Conservation (phyloP, 495 filamentous ascomycete genomes). For the Thermochaetoides thermophila region DNA sequence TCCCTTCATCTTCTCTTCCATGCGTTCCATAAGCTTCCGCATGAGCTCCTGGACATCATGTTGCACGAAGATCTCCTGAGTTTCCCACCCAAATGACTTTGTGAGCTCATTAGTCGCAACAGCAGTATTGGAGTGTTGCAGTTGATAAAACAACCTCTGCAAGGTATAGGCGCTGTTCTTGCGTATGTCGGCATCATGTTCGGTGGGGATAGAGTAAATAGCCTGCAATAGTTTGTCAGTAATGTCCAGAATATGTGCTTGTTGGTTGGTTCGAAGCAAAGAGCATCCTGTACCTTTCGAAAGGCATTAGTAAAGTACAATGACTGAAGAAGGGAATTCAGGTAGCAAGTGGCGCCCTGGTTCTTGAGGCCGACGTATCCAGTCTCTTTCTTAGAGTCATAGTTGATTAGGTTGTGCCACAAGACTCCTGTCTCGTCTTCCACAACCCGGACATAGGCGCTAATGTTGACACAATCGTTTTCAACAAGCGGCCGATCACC, state of each 20-base stretch:
- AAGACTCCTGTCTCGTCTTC: constrained; percentile 98
- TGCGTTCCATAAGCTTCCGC: constrained; percentile 86
- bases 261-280: not conserved
- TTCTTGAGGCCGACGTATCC: constrained; percentile 95
- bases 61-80: constrained; percentile 94
- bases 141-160: constrained; percentile 83
- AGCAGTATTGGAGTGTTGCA: constrained; percentile 68
- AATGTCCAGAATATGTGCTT: constrained; percentile 3
- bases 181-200: constrained; percentile 61
- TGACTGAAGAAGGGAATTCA: constrained; percentile 94
- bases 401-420: constrained; percentile 97
- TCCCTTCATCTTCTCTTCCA: constrained; percentile 96
- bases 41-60: constrained; percentile 98
- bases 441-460: constrained; percentile 82
- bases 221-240: no score
- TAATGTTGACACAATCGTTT: constrained; percentile 71
- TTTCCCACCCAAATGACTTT: constrained; percentile 94
- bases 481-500: constrained; percentile 69
- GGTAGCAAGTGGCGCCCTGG: constrained; percentile 94
- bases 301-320: constrained; percentile 96
- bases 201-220: constrained; percentile 89
- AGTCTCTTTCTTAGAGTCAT: constrained; percentile 97
- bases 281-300: constrained; percentile 62
- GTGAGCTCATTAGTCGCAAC: constrained; percentile 89
- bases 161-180: constrained; percentile 86